These are phyloP conservation scores for Globisporangium heterothallicum DNA, from an alignment of 352 stramenopile genomes.

Conservation along the genomic window DNA sequence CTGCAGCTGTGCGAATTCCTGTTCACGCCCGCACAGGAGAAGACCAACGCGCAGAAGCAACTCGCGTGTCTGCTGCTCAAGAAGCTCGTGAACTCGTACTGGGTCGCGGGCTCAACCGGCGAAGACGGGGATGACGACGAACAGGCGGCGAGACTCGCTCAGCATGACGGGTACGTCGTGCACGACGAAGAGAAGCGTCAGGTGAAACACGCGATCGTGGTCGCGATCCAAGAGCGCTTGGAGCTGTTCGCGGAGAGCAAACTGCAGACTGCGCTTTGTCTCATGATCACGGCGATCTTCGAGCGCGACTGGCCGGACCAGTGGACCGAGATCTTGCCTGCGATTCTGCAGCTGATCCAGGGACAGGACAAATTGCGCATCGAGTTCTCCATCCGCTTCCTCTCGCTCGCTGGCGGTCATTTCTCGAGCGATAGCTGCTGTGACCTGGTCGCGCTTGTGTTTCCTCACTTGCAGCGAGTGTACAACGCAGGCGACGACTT, in stretches of 20 bases:
- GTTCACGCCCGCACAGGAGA: conserved; percentile 29
- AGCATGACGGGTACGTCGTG: conserved; percentile 33
- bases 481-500: conserved; percentile 48
- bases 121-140: conserved; percentile 29
- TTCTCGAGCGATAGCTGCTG: conserved; percentile 80
- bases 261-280: conserved; percentile 72
- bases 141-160: too few species aligned
- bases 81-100: conserved; percentile 63
- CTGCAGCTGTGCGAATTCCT: conserved; percentile 69
- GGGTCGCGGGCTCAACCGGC: conserved; percentile 23
- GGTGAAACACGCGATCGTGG: conserved; percentile 52
- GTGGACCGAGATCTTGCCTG: conserved; percentile 69
- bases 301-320: conserved; percentile 82
- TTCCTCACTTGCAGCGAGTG: conserved; percentile 64
- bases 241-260: conserved; percentile 61
- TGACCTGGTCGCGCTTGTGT: conserved; percentile 66
- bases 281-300: conserved; percentile 74
- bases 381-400: conserved; percentile 68
- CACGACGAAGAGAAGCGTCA: conserved; percentile 61
- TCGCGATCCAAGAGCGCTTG: conserved; percentile 50
- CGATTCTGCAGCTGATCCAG: conserved; percentile 53
- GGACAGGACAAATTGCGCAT: conserved; percentile 49
- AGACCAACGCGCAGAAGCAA: conserved; percentile 44
- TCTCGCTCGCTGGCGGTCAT: conserved; percentile 62
- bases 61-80: conserved; percentile 73